These are phyloP conservation scores for Fusarium subglutinans DNA, from an alignment of 2,329 filamentous ascomycete species.

Conservation along the genomic window DNA sequence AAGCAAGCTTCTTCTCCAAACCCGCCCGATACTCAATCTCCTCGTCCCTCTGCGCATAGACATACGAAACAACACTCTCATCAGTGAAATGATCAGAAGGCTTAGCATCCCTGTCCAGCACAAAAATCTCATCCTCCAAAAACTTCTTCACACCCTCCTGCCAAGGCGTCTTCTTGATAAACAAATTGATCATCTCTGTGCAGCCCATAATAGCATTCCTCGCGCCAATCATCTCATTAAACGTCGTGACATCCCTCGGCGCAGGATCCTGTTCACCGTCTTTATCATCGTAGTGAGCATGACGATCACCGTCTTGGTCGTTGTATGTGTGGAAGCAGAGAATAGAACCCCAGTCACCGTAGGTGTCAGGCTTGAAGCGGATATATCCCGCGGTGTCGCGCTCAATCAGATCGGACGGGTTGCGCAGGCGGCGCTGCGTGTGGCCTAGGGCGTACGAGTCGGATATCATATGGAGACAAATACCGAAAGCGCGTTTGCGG, in stretches of 20 bases:
- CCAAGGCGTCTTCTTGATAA: slow-evolving; percentile 11
- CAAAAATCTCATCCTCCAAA: slow-evolving; percentile 13
- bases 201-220: slow-evolving; percentile 13
- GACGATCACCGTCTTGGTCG: slow-evolving; percentile 13
- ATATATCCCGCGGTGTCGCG: slow-evolving; percentile 19
- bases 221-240: slow-evolving; percentile 17
- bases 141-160: slow-evolving; percentile 10
- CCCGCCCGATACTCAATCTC: neutral
- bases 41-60: neutral
- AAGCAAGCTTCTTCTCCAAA: neutral
- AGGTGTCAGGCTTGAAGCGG: slow-evolving; percentile 16
- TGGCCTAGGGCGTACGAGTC: slow-evolving; percentile 30
- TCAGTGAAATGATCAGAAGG: slow-evolving; percentile 24
- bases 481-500: slow-evolving; percentile 12
- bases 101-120: neutral
- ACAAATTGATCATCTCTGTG: slow-evolving; percentile 11
- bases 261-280: slow-evolving; percentile 2
- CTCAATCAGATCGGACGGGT: slow-evolving; percentile 1
- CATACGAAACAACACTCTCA: slow-evolving; percentile 8
- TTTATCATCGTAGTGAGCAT: slow-evolving; percentile 21
- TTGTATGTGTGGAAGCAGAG: slow-evolving; percentile 21
- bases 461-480: slow-evolving; percentile 27
- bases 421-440: slow-evolving; percentile 10
- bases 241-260: slow-evolving; percentile 7
- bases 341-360: slow-evolving; percentile 15